Percentiles rank a stretch among this genome's conserved stretches.
Evolutionary conservation across 306 rosid species (phyloP).

Genomic region (Rubus idaeus): DNA sequence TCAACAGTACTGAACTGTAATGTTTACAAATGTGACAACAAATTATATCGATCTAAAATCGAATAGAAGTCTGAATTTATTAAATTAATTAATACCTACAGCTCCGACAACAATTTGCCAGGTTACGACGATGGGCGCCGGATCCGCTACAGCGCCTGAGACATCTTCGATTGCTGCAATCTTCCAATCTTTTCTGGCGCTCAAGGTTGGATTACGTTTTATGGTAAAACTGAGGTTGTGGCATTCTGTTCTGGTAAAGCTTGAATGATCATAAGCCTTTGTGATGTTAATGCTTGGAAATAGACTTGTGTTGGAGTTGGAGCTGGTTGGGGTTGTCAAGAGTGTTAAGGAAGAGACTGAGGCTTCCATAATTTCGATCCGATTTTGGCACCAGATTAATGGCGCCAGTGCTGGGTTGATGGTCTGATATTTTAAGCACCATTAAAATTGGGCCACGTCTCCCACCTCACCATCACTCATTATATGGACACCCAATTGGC

Average conservation of each 20-base stretch:
- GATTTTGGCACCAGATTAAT: slow-evolving; percentile 12
- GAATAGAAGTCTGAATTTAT: not conserved
- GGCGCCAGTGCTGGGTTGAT: not conserved
- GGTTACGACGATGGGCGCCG: slow-evolving; percentile 26
- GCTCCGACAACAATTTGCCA: slow-evolving; percentile 52
- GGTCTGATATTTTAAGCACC: not conserved
- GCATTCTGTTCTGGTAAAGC: not conserved
- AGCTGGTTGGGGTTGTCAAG: not conserved
- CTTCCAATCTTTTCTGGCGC: slow-evolving; percentile 8
- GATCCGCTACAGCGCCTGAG: slow-evolving; percentile 16
- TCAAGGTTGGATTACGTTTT: slow-evolving; percentile 5
- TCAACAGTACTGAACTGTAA: no score
- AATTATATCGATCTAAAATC: not conserved
- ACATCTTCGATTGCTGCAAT: slow-evolving; percentile 26
- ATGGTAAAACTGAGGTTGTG: not conserved
- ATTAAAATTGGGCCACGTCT: slow-evolving; percentile 37
- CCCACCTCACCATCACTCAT: slow-evolving; percentile 33
- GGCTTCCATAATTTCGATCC: slow-evolving; percentile 39
- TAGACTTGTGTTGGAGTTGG: slow-evolving; percentile 11
- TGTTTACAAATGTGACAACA: not conserved
- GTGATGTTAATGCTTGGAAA: slow-evolving; percentile 1
- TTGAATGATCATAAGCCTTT: not conserved
- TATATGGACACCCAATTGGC: not conserved
- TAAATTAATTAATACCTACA: slow-evolving; percentile 26
- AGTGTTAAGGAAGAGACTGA: slow-evolving; percentile 24